Evolutionary conservation across 106 monocot species (phyloP).

Genomic region (Amphibolis antarctica): DNA sequence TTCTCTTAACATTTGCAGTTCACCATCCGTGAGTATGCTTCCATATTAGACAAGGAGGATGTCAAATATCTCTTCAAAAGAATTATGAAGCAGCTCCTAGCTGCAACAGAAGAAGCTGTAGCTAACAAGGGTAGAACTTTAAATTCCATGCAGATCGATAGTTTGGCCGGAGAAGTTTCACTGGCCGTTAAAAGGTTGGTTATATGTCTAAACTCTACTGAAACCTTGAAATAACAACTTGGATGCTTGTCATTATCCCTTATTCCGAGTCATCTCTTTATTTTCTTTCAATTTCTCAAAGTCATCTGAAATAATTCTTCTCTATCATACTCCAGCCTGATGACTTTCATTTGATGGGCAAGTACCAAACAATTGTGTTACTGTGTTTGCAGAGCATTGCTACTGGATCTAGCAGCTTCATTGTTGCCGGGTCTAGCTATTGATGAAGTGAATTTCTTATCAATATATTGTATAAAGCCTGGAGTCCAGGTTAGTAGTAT

Average conservation of each 20-base stretch:
- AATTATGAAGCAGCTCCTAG: slow-evolving; percentile 39
- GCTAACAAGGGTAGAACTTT: slow-evolving; percentile 24
- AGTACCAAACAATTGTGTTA: neutral
- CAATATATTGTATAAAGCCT: slow-evolving; percentile 56
- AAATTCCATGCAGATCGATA: slow-evolving; percentile 55
- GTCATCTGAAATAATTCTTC: neutral
- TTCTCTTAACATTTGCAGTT: slow-evolving; percentile 30
- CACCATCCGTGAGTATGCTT: slow-evolving; percentile 63
- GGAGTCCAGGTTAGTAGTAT: slow-evolving; percentile 40
- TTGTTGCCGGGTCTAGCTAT: slow-evolving; percentile 65
- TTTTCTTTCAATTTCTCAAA: neutral
- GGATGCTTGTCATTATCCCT: no score
- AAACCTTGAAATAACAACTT: no score
- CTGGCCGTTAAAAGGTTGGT: slow-evolving; percentile 31
- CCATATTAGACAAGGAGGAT: slow-evolving; percentile 48
- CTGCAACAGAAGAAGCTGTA: slow-evolving; percentile 34
- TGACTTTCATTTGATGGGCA: no score
- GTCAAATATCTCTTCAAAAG: slow-evolving; percentile 43
- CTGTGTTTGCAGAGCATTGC: slow-evolving; percentile 44
- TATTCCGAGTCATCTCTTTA: no score
- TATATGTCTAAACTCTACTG: neutral
- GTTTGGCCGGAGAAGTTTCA: slow-evolving; percentile 20
- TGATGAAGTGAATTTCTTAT: slow-evolving; percentile 39
- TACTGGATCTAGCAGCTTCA: slow-evolving; percentile 65
- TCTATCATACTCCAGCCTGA: neutral